A percentile compares a stretch with the other conserved stretches of the same genome.
Conservation (phyloP, 257 asterid genomes). For the Sherardia arvensis region DNA sequence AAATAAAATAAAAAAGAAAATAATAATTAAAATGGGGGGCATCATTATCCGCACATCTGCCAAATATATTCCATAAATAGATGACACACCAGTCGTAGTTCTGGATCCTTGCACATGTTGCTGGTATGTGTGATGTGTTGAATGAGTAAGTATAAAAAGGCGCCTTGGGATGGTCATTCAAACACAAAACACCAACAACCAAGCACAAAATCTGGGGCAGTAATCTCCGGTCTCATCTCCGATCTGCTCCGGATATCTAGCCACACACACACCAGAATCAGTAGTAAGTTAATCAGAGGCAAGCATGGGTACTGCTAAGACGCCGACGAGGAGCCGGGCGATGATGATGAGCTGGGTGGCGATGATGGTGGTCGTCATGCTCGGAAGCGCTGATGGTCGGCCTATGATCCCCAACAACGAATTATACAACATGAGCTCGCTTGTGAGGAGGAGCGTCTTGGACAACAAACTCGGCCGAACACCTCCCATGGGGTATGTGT, state of each 20-base stretch:
- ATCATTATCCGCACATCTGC: too few species aligned
- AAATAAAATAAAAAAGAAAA: too few species aligned
- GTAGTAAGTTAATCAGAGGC: too few species aligned
- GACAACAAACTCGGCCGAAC: constrained; percentile 60
- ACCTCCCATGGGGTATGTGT: constrained; percentile 79
- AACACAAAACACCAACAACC: too few species aligned
- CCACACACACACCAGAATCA: too few species aligned
- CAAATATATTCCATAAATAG: not conserved
- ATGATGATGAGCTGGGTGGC: not conserved
- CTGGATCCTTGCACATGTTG: not conserved
- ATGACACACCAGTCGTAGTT: not conserved
- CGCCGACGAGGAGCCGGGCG: too few species aligned
- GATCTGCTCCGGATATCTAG: not conserved
- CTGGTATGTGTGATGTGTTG: too few species aligned
- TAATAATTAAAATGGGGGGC: too few species aligned
- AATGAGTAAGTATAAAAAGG: not conserved
- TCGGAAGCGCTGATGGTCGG: constrained; percentile 6
- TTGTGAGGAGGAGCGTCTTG: constrained; percentile 19
- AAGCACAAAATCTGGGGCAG: not conserved
- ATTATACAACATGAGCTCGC: too few species aligned
- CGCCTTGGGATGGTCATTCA: too few species aligned
- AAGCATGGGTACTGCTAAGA: not conserved
- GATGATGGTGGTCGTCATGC: not conserved
- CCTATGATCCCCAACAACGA: constrained; percentile 3
- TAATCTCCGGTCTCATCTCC: too few species aligned